Conservation (phyloP, 768 basidiomycete genomes). For the Phlegmacium glaucopus region DNA sequence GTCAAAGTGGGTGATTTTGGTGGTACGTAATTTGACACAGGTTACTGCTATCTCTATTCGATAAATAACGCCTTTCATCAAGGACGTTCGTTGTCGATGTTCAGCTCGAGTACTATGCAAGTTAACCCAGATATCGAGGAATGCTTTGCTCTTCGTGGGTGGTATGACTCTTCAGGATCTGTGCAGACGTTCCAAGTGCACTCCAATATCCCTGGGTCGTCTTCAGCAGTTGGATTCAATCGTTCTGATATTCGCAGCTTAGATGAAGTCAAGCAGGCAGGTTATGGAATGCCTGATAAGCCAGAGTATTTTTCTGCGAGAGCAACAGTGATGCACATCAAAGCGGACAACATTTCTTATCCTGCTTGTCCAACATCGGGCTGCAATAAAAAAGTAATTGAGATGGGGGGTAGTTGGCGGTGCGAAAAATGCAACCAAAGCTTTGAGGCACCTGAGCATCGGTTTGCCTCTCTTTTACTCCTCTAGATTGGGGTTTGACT, state of each 20-base stretch:
- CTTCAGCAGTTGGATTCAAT: constrained; percentile 47
- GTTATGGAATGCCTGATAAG: constrained; percentile 74
- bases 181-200: constrained; percentile 70
- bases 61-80: constrained; percentile 6
- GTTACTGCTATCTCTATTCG: not conserved
- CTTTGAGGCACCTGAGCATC: constrained; percentile 69
- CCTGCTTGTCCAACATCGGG: constrained; percentile 78
- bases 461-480: constrained; percentile 47
- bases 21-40: constrained; percentile 37
- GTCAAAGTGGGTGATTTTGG: constrained; percentile 92
- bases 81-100: constrained; percentile 86
- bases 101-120: constrained; percentile 76
- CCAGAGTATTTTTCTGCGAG: constrained; percentile 75
- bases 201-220: constrained; percentile 42
- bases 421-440: constrained; percentile 90
- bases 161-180: constrained; percentile 79
- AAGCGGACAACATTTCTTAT: constrained; percentile 77
- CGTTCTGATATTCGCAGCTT: constrained; percentile 72
- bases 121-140: constrained; percentile 91
- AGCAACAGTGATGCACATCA: constrained; percentile 88
- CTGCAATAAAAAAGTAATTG: constrained; percentile 89
- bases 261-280: constrained; percentile 73
- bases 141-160: constrained; percentile 82
- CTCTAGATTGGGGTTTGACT: not conserved
- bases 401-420: constrained; percentile 68